phyloP scores from a whole-genome alignment of 2,329 filamentous ascomycete species.

The Aotearoamyces nothofagi region DNA sequence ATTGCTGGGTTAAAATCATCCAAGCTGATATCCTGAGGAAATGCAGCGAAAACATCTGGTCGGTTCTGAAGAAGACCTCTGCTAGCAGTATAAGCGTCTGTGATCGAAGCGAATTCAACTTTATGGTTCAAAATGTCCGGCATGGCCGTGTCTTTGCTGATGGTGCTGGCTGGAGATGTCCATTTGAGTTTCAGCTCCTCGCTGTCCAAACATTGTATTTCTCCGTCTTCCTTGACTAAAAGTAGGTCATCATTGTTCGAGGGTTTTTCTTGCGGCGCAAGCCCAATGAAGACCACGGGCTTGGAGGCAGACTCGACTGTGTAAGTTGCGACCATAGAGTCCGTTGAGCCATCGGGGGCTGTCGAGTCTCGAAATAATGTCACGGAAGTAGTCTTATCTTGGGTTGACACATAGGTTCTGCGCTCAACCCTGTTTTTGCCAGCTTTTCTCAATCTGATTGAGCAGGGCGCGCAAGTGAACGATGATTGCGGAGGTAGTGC shows the following conservation, averaged over 20 bases:
- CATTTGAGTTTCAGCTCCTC: conserved; percentile 34
- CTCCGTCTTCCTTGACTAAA: conserved; percentile 42
- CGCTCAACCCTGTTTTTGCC: conserved; percentile 33
- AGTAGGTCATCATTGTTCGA: conserved; percentile 32
- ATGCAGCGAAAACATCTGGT: conserved; percentile 33
- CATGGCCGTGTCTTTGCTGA: conserved; percentile 19
- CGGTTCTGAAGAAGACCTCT: conserved; percentile 30
- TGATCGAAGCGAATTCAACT: conserved; percentile 18
- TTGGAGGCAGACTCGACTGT: conserved; percentile 23
- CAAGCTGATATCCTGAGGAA: conserved; percentile 30
- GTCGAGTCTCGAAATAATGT: conserved; percentile 44
- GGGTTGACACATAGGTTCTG: conserved; percentile 46
- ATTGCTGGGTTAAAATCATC: conserved; percentile 34
- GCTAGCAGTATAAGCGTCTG: conserved; percentile 16
- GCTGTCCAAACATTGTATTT: conserved; percentile 43
- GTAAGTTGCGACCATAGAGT: conserved; percentile 31
- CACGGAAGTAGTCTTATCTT: conserved; percentile 30
- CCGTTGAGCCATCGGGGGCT: conserved; percentile 33
- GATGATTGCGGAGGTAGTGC: conserved; percentile 49
- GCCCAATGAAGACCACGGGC: conserved; percentile 28
- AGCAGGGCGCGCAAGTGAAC: conserved; percentile 47
- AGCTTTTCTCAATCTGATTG: conserved; percentile 28
- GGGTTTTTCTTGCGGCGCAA: no score
- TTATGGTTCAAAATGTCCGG: conserved; percentile 18
- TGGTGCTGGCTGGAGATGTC: conserved; percentile 24